Percentiles rank a stretch among this genome's conserved stretches.
Conservation (phyloP, 2,329 filamentous ascomycete species). For the Penicillium sp. region DNA sequence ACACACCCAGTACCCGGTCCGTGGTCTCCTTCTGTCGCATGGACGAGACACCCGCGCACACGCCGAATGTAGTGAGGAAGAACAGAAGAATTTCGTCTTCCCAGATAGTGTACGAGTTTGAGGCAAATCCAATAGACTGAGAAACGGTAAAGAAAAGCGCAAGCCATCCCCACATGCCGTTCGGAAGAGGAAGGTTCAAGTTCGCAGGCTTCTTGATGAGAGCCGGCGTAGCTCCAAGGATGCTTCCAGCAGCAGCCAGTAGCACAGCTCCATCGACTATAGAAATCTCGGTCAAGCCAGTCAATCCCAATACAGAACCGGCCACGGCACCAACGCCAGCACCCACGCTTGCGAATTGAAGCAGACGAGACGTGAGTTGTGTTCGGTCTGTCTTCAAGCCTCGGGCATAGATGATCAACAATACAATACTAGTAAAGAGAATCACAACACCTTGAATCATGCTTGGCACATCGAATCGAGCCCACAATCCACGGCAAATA, state of each 20-base stretch:
- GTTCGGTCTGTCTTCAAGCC: constrained; percentile 55
- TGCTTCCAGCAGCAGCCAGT: constrained; percentile 46
- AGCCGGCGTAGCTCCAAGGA: constrained; percentile 44
- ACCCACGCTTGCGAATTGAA: constrained; percentile 53
- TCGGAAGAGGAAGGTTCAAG: constrained; percentile 61
- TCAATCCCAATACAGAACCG: constrained; percentile 27
- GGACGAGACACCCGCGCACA: constrained; percentile 71
- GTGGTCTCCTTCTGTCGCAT: constrained; percentile 66
- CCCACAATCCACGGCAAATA: constrained; percentile 84
- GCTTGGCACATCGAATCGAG: constrained; percentile 80
- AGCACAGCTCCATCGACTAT: constrained; percentile 39
- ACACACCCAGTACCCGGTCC: constrained; percentile 74
- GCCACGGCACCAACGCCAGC: constrained; percentile 44
- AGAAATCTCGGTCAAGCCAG: constrained; percentile 30
- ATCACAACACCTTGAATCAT: constrained; percentile 80
- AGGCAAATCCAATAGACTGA: constrained; percentile 90
- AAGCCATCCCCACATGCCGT: constrained; percentile 85
- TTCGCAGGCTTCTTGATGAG: constrained; percentile 40
- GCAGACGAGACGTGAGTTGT: constrained; percentile 54
- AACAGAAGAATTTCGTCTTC: constrained; percentile 93
- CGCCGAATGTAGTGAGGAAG: constrained; percentile 83
- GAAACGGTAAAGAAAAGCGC: constrained; percentile 77
- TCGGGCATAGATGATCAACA: constrained; percentile 72
- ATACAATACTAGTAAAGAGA: constrained; percentile 65
- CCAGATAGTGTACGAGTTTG: constrained; percentile 98